Conservation (phyloP, 2,329 filamentous ascomycete species). For the Clarireedia hainanense region DNA sequence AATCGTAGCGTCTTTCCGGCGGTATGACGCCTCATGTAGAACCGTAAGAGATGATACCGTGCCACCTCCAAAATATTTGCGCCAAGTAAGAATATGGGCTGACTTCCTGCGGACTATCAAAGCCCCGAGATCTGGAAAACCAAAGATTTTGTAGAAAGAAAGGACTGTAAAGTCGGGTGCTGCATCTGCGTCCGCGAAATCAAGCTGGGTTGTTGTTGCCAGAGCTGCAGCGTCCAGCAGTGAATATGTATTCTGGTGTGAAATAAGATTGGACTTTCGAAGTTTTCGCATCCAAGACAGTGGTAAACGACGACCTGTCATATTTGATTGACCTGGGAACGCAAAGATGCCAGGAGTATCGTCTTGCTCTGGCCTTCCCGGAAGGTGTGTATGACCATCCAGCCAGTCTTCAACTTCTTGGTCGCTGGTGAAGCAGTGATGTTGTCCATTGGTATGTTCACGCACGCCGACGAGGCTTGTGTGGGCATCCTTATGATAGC, state of each 20-base stretch:
- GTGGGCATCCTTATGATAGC: constrained; percentile 77
- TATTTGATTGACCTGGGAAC: constrained; percentile 65
- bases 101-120: constrained; percentile 70
- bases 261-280: constrained; percentile 28
- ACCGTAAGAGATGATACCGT: constrained; percentile 84
- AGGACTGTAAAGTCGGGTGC: constrained; percentile 79
- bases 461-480: constrained; percentile 80
- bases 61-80: constrained; percentile 84
- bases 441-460: constrained; percentile 56
- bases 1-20: constrained; percentile 63
- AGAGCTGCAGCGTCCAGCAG: constrained; percentile 81
- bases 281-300: constrained; percentile 55
- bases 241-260: constrained; percentile 44
- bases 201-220: constrained; percentile 66
- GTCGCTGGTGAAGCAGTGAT: constrained; percentile 55
- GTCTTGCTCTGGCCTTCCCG: constrained; percentile 23
- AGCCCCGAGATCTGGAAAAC: constrained; percentile 83
- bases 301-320: constrained; percentile 46
- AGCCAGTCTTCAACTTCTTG: constrained; percentile 60
- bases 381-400: constrained; percentile 15
- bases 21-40: constrained; percentile 67
- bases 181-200: constrained; percentile 51
- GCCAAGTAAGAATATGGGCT: constrained; percentile 52
- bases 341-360: constrained; percentile 51
- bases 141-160: constrained; percentile 94